Evolutionary conservation across 2,329 filamentous ascomycete genomes (phyloP), one percentile per base, ranked within the genome.

Genomic region (Arthroderma sp.): DNA sequence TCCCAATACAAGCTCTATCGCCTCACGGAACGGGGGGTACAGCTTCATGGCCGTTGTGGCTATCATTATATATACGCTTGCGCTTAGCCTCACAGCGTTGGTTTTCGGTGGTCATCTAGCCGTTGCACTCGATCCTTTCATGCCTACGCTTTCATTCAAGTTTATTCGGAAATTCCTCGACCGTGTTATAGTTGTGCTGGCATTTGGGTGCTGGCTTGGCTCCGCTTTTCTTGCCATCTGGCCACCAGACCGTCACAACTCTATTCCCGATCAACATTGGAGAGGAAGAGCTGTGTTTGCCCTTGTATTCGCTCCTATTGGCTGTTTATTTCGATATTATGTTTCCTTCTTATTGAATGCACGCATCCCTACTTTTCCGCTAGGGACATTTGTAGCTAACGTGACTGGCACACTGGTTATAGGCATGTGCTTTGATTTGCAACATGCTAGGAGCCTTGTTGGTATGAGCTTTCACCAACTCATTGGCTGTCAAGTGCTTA

Each of bases 301-400:
- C 0, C 69, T 91, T 28, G 78, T 87, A 2, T 91, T 95, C 55
- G 83, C 86, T 1, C 89, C 89, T 0, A 52, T 85, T 0, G 89
- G 89, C 0, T 88, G 83, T 52, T 63, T 94, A 0, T 58, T 73
- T 0, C 76, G 89, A 3, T 94, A 84, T 65, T 88, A 86, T 58
- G 62, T 75, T 1, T 83, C 83, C 0, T 58, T 83, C 5, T 61
- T 68, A 27, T 72, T 94, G n/a, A 95, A 95, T 55, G 67, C 74
- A 0, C 69, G 76, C 15, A 53, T 78, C 0, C 61, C 77, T 0
- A 66, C 72, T 0, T 95, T 95, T 52, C 89, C 89, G 0, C 61
- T 95, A 0, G 89, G 89, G 2, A 96, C 89, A 0, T 94, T 95
- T 55, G 65, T 68, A 0, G 85, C 83, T 29, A 96, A 96, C 56